Conservation (phyloP, 805 yeast species). For the Starmera amethionina region DNA sequence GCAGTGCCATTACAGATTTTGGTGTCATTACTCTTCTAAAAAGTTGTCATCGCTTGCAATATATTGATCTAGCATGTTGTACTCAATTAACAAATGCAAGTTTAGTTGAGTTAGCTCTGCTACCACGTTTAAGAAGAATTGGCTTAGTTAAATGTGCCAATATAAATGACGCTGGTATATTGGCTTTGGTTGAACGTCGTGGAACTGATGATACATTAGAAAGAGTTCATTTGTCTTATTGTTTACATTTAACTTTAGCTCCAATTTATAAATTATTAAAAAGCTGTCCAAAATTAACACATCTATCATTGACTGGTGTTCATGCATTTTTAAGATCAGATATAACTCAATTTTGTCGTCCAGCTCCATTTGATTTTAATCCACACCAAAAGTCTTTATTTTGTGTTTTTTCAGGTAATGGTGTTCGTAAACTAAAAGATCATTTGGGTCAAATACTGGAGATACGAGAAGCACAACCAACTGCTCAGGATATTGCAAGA, state of each 20-base stretch:
- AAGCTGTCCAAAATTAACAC: slow-evolving; percentile 81
- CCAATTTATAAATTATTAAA: slow-evolving; percentile 70
- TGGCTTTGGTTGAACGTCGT: slow-evolving; percentile 54
- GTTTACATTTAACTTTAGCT: slow-evolving; percentile 66
- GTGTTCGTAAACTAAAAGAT: slow-evolving; percentile 67
- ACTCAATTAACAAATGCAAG: slow-evolving; percentile 79
- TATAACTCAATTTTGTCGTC: slow-evolving; percentile 77
- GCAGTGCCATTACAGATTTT: slow-evolving; percentile 79
- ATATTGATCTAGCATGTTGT: slow-evolving; percentile 93
- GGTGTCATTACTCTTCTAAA: slow-evolving; percentile 73
- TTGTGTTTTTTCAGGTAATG: slow-evolving; percentile 90
- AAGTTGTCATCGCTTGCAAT: slow-evolving; percentile 76
- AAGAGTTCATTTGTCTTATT: slow-evolving; percentile 87
- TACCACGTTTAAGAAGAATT: slow-evolving; percentile 78
- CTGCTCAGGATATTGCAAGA: neutral
- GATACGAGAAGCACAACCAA: neutral
- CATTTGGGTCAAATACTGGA: slow-evolving; percentile 38
- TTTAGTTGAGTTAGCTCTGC: slow-evolving; percentile 60
- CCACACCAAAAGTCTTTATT: slow-evolving; percentile 77
- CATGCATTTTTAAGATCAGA: slow-evolving; percentile 68
- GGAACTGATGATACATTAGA: slow-evolving; percentile 77
- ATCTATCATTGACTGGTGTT: slow-evolving; percentile 86
- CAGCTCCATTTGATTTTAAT: slow-evolving; percentile 87
- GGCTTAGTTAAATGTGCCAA: slow-evolving; percentile 88
- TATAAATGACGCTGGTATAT: slow-evolving; percentile 78